phyloP scores from a whole-genome alignment of 441 rosid species.

The Euphorbia celastroides region DNA sequence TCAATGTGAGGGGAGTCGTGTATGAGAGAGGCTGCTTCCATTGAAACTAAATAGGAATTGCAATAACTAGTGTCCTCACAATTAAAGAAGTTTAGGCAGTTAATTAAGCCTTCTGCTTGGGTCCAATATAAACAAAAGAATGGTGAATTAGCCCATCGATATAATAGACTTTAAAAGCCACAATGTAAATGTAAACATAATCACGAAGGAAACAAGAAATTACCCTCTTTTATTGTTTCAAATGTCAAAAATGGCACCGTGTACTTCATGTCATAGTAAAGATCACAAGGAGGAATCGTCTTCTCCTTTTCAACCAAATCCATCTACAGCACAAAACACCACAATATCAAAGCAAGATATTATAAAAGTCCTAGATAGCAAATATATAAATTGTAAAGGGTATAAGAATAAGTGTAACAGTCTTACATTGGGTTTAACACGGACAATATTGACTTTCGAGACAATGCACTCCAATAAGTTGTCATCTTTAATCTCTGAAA shows the following conservation, averaged over 20 bases:
- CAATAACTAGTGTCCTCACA: too few species aligned
- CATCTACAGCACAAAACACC: neutral
- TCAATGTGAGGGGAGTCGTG: too few species aligned
- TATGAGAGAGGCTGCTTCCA: too few species aligned
- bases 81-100: too few species aligned
- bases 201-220: neutral
- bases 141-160: too few species aligned
- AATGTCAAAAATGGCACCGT: constrained; percentile 9
- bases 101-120: too few species aligned
- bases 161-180: neutral
- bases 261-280: constrained; percentile 17
- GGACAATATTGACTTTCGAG: constrained; percentile 8
- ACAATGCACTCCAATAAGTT: constrained; percentile 16
- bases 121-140: too few species aligned
- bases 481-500: constrained; percentile 16
- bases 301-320: constrained; percentile 13
- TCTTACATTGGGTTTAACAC: constrained; percentile 12
- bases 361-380: too few species aligned
- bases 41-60: too few species aligned
- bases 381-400: neutral
- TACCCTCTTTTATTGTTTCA: constrained; percentile 6
- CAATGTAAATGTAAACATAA: neutral
- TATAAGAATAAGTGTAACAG: neutral
- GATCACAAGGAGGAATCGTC: constrained; percentile 9
- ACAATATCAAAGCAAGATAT: too few species aligned